Percentiles rank a stretch among this genome's conserved stretches.
These are phyloP conservation scores for Fusarium brachygibbosum DNA, from an alignment of 2,329 filamentous ascomycete species.

Conservation along the genomic window DNA sequence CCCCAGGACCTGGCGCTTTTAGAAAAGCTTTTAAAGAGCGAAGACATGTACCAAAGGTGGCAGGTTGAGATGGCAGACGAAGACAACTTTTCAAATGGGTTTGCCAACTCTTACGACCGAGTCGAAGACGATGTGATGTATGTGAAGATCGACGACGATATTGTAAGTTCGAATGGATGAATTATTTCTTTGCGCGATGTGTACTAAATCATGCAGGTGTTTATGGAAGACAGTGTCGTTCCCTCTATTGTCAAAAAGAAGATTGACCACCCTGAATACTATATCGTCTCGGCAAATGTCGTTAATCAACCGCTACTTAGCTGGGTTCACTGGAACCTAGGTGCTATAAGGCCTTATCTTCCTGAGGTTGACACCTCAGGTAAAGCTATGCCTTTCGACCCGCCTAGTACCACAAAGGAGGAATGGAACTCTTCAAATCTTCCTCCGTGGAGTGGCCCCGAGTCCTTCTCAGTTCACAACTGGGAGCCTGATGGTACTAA, in stretches of 20 bases:
- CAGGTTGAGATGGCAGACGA: conserved; percentile 53
- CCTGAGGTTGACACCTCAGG: conserved; percentile 57
- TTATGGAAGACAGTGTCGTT: conserved; percentile 59
- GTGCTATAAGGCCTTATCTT: conserved; percentile 66
- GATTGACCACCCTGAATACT: conserved; percentile 63
- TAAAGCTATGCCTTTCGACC: conserved; percentile 42
- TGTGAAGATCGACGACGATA: conserved; percentile 56
- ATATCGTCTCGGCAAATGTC: conserved; percentile 68
- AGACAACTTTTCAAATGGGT: conserved; percentile 51
- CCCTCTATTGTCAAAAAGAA: conserved; percentile 67
- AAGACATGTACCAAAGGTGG: conserved; percentile 56
- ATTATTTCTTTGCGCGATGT: fast-evolving
- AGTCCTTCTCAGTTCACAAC: conserved; percentile 50
- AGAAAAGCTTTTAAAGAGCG: conserved; percentile 54
- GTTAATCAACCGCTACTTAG: conserved; percentile 68
- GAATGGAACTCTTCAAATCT: conserved; percentile 58
- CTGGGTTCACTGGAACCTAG: conserved; percentile 67
- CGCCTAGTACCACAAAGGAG: conserved; percentile 36
- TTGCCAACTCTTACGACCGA: conserved; percentile 57
- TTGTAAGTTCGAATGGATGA: conserved; percentile 49
- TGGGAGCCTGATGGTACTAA: conserved; percentile 56
- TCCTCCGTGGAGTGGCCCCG: conserved; percentile 52
- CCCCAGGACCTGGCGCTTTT: conserved; percentile 57
- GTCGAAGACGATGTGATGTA: conserved; percentile 62
- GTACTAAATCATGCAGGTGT: conserved; percentile 47